These are phyloP conservation scores for Quercus robur DNA, from an alignment of 306 rosid species.

Conservation along the genomic window DNA sequence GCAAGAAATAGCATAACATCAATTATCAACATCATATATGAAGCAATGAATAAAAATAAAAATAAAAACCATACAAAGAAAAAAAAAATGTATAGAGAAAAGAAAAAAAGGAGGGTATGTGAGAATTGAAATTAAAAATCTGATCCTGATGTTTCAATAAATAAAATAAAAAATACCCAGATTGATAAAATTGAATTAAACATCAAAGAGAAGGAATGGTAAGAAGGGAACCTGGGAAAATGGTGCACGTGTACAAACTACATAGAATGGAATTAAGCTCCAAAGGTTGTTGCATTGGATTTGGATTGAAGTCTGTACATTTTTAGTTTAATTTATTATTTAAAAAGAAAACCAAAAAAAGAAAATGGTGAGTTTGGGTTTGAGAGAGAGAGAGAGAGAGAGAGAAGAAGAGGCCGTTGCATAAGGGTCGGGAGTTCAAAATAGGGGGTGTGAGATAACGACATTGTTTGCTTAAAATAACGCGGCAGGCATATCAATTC, in stretches of 20 bases:
- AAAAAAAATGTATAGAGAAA: background rate
- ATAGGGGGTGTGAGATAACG: conserved; percentile 19
- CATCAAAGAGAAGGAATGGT: background rate
- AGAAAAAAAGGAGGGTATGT: background rate
- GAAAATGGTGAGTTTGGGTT: conserved; percentile 28
- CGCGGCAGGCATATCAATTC: conserved; percentile 24
- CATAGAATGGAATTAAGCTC: conserved; percentile 18
- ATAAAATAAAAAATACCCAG: background rate
- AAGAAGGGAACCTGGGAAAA: conserved; percentile 40
- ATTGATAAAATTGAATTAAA: background rate
- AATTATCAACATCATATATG: background rate
- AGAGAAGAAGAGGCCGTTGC: conserved; percentile 39
- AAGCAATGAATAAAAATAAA: background rate
- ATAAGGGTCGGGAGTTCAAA: conserved; percentile 54
- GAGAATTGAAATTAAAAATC: background rate
- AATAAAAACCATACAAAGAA: background rate
- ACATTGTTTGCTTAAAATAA: conserved; percentile 38
- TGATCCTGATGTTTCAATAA: no score
- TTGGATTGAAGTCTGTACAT: no score
- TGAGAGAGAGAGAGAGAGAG: conserved; percentile 29
- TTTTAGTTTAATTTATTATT: background rate
- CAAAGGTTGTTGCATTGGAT: conserved; percentile 10
- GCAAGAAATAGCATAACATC: conserved; percentile 4
- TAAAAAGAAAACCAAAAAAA: conserved; percentile 30
- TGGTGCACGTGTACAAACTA: background rate